These are phyloP conservation scores for Eucalyptus regnans DNA, from an alignment of 345 rosid species.

Conservation along the genomic window DNA sequence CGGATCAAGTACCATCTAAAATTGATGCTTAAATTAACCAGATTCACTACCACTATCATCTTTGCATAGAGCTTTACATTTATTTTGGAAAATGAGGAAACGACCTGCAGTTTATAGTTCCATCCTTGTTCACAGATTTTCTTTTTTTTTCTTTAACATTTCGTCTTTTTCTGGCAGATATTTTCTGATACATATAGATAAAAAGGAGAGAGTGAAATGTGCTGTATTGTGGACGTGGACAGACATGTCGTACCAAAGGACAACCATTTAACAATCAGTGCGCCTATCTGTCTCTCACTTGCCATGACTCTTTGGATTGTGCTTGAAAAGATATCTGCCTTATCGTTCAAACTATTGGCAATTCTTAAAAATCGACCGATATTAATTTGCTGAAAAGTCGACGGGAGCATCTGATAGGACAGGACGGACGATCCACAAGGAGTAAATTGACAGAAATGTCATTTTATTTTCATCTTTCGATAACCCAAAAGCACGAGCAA, in stretches of 20 bases:
- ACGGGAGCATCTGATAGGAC: neutral
- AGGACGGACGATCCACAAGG: neutral
- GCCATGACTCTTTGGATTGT: neutral
- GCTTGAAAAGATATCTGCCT: neutral
- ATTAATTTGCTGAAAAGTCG: neutral
- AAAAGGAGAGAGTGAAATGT: neutral
- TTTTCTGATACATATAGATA: neutral
- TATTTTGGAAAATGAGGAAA: neutral
- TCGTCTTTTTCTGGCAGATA: neutral
- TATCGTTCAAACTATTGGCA: neutral
- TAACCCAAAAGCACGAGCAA: neutral
- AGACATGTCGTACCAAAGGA: neutral
- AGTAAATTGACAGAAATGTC: neutral
- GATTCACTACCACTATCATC: neutral
- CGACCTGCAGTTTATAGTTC: neutral
- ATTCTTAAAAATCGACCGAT: neutral
- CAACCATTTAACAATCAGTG: neutral
- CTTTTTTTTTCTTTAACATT: neutral
- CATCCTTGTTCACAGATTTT: neutral
- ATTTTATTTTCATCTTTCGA: neutral
- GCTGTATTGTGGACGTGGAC: neutral
- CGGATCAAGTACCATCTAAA: neutral
- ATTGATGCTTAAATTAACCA: neutral
- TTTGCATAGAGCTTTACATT: neutral
- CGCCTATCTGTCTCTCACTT: neutral